phyloP scores from a whole-genome alignment of 2,329 filamentous ascomycete species.

The Talaromyces sp. region DNA sequence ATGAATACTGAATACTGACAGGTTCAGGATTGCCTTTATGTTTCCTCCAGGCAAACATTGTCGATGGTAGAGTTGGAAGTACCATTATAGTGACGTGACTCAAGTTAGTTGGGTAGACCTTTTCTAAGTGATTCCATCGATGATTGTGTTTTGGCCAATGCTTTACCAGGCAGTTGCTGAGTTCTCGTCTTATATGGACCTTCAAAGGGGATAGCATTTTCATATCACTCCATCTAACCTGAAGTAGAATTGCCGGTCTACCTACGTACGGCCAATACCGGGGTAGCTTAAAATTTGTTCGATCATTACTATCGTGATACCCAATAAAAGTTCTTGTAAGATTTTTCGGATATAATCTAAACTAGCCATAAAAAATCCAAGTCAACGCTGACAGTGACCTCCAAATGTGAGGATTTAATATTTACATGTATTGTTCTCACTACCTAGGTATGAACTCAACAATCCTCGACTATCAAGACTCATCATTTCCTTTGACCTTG shows the following conservation, averaged over 20 bases:
- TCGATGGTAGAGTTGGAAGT: neutral
- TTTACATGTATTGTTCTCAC: neutral
- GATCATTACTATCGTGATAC: too few species aligned
- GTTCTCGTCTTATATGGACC: neutral
- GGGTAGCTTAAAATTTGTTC: too few species aligned
- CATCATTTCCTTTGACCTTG: neutral
- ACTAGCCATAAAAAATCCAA: too few species aligned
- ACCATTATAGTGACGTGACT: neutral
- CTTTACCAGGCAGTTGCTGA: neutral
- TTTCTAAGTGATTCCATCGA: neutral
- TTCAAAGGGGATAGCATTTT: neutral
- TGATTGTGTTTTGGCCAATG: neutral
- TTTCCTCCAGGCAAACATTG: conserved; percentile 1
- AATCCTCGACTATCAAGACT: neutral
- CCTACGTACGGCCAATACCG: neutral
- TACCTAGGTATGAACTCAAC: neutral
- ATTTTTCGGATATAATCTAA: too few species aligned
- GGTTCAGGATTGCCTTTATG: neutral
- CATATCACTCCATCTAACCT: neutral
- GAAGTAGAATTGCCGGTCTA: conserved; percentile 4
- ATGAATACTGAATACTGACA: neutral
- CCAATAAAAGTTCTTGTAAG: too few species aligned
- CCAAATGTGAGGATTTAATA: too few species aligned
- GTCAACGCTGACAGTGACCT: too few species aligned
- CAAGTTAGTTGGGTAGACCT: too few species aligned